phyloP scores from a whole-genome alignment of 2,329 filamentous ascomycete genomes.

The Tolypocladium pustulatum region DNA sequence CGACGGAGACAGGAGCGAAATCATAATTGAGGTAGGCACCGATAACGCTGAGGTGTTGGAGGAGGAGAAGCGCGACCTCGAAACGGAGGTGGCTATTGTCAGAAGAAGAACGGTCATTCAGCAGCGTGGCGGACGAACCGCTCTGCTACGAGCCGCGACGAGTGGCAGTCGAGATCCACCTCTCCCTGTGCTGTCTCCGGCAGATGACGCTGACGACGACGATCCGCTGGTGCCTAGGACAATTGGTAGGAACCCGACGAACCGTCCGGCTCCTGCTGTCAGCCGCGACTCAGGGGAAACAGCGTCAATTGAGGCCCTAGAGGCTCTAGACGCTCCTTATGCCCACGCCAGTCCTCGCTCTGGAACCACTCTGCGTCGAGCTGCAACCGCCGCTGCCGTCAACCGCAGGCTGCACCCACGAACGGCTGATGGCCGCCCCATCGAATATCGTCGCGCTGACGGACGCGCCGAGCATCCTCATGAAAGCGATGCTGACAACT shows the following conservation, averaged over 20 bases:
- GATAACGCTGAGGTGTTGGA: slow-evolving; percentile 58
- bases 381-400: slow-evolving; percentile 65
- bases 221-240: slow-evolving; percentile 44
- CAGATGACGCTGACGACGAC: slow-evolving; percentile 28
- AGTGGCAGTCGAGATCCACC: slow-evolving; percentile 20
- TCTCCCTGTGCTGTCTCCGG: slow-evolving; percentile 19
- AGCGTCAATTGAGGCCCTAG: slow-evolving; percentile 42
- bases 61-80: slow-evolving; percentile 65
- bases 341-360: slow-evolving; percentile 64
- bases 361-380: slow-evolving; percentile 57
- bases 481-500: slow-evolving; percentile 80
- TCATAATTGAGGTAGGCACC: slow-evolving; percentile 66
- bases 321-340: slow-evolving; percentile 61
- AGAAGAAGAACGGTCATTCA: slow-evolving; percentile 63
- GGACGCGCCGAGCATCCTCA: slow-evolving; percentile 65
- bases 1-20: slow-evolving; percentile 44
- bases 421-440: slow-evolving; percentile 39
- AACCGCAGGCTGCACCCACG: slow-evolving; percentile 57
- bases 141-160: slow-evolving; percentile 39
- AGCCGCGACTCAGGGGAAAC: slow-evolving; percentile 29
- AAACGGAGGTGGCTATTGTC: slow-evolving; percentile 69
- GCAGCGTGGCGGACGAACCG: slow-evolving; percentile 37
- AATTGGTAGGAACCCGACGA: slow-evolving; percentile 21
- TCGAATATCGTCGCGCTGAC: slow-evolving; percentile 58
- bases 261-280: slow-evolving; percentile 8